Percentiles rank a stretch among this genome's conserved stretches.
Conservation (phyloP, 257 asterid genomes). For the Penstemon barbatus region DNA sequence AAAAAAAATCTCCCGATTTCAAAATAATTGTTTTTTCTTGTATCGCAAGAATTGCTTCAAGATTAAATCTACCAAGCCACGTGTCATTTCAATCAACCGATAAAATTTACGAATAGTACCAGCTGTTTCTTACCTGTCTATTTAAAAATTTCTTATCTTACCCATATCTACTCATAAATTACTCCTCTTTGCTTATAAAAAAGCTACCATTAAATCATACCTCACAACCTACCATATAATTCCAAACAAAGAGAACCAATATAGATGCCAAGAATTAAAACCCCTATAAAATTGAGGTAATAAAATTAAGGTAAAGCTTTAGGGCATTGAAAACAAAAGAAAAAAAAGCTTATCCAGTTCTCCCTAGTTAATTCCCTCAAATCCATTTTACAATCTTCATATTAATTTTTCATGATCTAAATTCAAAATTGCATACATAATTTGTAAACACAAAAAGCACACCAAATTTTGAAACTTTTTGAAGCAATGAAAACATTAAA, state of each 20-base stretch:
- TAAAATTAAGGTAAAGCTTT: too few species aligned
- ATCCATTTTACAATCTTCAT: background rate
- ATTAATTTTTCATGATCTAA: background rate
- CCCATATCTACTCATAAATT: background rate
- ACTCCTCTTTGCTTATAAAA: background rate
- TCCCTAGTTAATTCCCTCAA: background rate
- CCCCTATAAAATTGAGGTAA: too few species aligned
- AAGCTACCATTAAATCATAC: background rate
- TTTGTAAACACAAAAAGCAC: background rate
- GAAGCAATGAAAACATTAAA: background rate
- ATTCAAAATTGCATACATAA: background rate
- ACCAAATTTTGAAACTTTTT: background rate
- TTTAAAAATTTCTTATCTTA: background rate
- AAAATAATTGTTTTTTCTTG: background rate
- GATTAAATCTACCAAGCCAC: background rate
- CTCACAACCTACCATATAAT: too few species aligned
- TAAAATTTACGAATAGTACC: too few species aligned
- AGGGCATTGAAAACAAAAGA: too few species aligned
- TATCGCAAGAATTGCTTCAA: background rate
- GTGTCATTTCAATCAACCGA: slow-evolving; percentile 3
- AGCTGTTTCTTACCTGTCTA: slow-evolving; percentile 2
- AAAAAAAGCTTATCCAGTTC: too few species aligned
- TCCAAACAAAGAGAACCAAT: slow-evolving; percentile 5
- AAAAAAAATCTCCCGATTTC: background rate
- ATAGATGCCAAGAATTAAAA: background rate